A percentile compares a stretch with the other conserved stretches of the same genome.
phyloP scores from a whole-genome alignment of 352 stramenopile genomes.

The Pythium utonaiense region DNA sequence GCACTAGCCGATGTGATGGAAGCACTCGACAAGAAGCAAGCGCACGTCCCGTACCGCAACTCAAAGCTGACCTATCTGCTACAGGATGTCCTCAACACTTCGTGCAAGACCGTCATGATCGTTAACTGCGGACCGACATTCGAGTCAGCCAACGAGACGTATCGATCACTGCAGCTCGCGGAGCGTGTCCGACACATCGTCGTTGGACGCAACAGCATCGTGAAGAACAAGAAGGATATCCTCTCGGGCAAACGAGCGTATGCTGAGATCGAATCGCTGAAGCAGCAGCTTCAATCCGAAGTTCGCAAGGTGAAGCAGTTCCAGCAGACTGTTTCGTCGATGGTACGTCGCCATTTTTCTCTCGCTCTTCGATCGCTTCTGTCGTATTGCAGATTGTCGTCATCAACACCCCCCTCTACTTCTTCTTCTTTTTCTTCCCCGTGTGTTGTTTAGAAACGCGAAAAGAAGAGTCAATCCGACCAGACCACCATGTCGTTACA shows the following conservation, averaged over 20 bases:
- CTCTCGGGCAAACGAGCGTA: conserved; percentile 92
- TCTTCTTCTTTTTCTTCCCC: conserved; percentile 14
- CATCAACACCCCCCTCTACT: neutral
- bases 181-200: conserved; percentile 82
- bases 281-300: conserved; percentile 87
- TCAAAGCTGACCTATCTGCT: conserved; percentile 95
- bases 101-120: conserved; percentile 93
- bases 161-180: conserved; percentile 89
- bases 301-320: conserved; percentile 84
- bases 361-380: neutral
- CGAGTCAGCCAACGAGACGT: conserved; percentile 81
- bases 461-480: conserved; percentile 91
- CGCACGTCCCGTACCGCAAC: conserved; percentile 94
- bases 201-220: conserved; percentile 72
- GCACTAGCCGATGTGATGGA: conserved; percentile 97
- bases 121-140: conserved; percentile 85
- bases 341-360: conserved; percentile 67
- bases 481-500: conserved; percentile 76
- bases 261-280: conserved; percentile 93
- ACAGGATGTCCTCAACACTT: conserved; percentile 87
- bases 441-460: conserved; percentile 72
- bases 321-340: conserved; percentile 87
- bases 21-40: conserved; percentile 87
- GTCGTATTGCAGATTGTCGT: neutral
- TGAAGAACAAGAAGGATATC: conserved; percentile 84